Evolutionary conservation across 2,329 filamentous ascomycete genomes (phyloP).

Genomic region (Fusarium coffeatum): DNA sequence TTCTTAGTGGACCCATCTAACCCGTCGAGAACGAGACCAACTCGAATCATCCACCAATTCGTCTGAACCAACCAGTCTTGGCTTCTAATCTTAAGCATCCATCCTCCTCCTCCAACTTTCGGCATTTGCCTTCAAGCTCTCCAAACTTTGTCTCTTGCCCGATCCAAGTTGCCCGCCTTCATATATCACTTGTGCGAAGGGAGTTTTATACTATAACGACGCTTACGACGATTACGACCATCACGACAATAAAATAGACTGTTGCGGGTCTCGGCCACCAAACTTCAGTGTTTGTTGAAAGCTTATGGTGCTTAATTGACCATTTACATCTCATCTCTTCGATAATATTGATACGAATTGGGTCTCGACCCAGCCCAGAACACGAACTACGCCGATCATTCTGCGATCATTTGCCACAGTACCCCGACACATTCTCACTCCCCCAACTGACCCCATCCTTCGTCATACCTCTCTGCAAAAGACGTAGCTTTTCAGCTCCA

Average conservation of each 20-base stretch:
- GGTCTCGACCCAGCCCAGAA: constrained; percentile 12
- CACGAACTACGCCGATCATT: constrained; percentile 31
- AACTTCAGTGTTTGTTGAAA: background rate
- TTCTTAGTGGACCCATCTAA: constrained; percentile 35
- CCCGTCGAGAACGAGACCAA: constrained; percentile 21
- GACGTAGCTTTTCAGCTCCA: constrained; percentile 6
- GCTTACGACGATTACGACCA: constrained; percentile 38
- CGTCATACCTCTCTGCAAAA: constrained; percentile 10
- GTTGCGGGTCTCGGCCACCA: constrained; percentile 19
- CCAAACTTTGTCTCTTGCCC: constrained; percentile 17
- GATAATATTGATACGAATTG: constrained; percentile 30
- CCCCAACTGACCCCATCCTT: constrained; percentile 5
- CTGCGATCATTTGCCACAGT: constrained; percentile 34
- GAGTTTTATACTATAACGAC: constrained; percentile 31
- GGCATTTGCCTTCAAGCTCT: constrained; percentile 6
- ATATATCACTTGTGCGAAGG: constrained; percentile 4
- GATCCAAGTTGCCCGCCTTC: background rate
- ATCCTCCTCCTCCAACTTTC: constrained; percentile 1
- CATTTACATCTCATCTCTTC: background rate
- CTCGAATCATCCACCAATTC: constrained; percentile 33
- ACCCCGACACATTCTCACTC: background rate
- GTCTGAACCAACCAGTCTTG: constrained; percentile 29
- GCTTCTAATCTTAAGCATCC: constrained; percentile 18
- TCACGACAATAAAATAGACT: constrained; percentile 36
- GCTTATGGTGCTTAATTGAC: constrained; percentile 14